Evolutionary conservation across 192 early-diverging fungal species (phyloP).

Genomic region (Diversispora eburnea): DNA sequence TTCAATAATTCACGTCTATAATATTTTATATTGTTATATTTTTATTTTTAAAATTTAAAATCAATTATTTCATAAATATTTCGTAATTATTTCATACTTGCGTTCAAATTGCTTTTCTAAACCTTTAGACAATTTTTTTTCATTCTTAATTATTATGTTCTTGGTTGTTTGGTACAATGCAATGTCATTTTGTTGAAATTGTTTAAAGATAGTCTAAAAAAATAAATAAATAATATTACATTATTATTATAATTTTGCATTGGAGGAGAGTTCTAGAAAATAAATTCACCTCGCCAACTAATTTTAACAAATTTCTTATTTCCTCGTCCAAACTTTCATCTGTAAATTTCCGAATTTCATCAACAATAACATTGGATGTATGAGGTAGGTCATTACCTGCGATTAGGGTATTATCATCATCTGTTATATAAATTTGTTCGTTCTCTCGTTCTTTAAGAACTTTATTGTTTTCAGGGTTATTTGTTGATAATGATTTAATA

Average conservation of each 20-base stretch:
- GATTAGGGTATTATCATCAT: neutral
- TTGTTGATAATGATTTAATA: neutral
- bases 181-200: slow-evolving; percentile 1
- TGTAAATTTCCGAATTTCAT: neutral
- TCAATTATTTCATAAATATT: neutral
- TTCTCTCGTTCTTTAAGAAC: neutral
- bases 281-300: slow-evolving; percentile 18
- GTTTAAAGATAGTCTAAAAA: slow-evolving; percentile 19
- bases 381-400: neutral
- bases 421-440: neutral
- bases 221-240: neutral
- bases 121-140: neutral
- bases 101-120: slow-evolving; percentile 12
- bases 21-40: neutral
- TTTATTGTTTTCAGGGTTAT: neutral
- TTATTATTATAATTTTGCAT: neutral
- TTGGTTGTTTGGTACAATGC: slow-evolving; percentile 9
- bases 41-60: neutral
- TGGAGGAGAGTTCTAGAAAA: too few species aligned
- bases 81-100: neutral
- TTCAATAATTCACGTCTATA: slow-evolving; percentile 11
- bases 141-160: slow-evolving; percentile 11
- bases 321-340: slow-evolving; percentile 12
- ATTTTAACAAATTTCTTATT: slow-evolving; percentile 25
- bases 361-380: neutral